Conservation (phyloP, 139 green algal species). For the Picochlorum sp. region DNA sequence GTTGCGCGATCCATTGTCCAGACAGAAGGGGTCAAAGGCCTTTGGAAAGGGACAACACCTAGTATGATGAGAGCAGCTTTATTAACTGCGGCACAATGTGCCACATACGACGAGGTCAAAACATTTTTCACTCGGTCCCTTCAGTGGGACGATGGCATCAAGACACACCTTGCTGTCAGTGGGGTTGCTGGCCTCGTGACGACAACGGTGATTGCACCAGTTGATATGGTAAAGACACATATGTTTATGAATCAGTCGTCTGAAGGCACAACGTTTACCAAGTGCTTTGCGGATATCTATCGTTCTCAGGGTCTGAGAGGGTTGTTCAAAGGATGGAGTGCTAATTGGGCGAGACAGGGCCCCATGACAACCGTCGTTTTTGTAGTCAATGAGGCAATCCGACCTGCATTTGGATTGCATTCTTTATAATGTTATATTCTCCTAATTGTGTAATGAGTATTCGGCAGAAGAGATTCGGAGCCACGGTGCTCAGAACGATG, state of each 20-base stretch:
- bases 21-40: slow-evolving; percentile 50
- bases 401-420: slow-evolving; percentile 5
- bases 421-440: background rate
- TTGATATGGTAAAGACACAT: slow-evolving; percentile 81
- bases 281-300: slow-evolving; percentile 30
- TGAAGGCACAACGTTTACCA: background rate
- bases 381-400: slow-evolving; percentile 36
- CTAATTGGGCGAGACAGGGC: slow-evolving; percentile 53
- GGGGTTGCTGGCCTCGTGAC: slow-evolving; percentile 77
- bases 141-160: slow-evolving; percentile 43
- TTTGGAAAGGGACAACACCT: slow-evolving; percentile 74
- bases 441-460: background rate
- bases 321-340: slow-evolving; percentile 47
- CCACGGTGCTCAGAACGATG: slow-evolving; percentile 3
- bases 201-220: slow-evolving; percentile 75
- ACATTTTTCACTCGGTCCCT: slow-evolving; percentile 26
- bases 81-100: slow-evolving; percentile 72
- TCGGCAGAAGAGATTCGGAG: slow-evolving; percentile 15
- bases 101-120: slow-evolving; percentile 80
- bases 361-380: slow-evolving; percentile 69
- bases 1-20: slow-evolving; percentile 41
- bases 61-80: slow-evolving; percentile 55
- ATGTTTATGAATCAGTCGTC: slow-evolving; percentile 20
- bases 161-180: slow-evolving; percentile 47
- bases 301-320: slow-evolving; percentile 33